phyloP scores from a whole-genome alignment of 768 basidiomycete genomes.

The Leucosporidium scottii region DNA sequence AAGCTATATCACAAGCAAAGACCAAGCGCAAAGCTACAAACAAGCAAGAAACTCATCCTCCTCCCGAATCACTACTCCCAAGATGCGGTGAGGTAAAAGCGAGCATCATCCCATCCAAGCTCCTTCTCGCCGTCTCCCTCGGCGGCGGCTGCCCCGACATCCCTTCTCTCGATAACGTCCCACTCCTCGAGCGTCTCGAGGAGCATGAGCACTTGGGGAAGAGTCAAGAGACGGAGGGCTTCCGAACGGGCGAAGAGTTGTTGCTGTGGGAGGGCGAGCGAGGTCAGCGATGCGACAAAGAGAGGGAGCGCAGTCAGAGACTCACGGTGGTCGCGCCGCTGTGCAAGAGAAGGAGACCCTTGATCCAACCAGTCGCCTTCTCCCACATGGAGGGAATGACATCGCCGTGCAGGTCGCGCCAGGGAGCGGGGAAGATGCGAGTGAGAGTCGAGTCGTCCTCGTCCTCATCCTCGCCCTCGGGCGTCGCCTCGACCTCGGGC shows the following conservation, averaged over 20 bases:
- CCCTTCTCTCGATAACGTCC: background rate
- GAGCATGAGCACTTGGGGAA: background rate
- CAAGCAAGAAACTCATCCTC: too few species aligned
- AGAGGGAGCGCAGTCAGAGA: background rate
- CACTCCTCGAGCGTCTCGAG: background rate
- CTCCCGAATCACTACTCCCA: too few species aligned
- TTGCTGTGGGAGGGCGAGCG: background rate
- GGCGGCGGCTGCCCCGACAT: background rate
- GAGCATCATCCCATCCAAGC: too few species aligned
- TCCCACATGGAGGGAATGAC: slow-evolving; percentile 7
- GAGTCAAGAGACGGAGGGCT: background rate
- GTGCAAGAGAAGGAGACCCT: slow-evolving; percentile 8
- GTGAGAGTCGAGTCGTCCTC: background rate
- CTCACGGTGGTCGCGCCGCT: slow-evolving; percentile 2
- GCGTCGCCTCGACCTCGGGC: background rate
- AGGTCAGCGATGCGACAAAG: background rate
- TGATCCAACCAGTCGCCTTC: slow-evolving; percentile 7
- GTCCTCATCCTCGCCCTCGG: background rate
- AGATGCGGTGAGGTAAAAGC: too few species aligned
- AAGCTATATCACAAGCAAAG: too few species aligned
- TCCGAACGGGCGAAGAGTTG: background rate
- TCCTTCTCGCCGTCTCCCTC: too few species aligned
- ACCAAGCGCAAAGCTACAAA: too few species aligned
- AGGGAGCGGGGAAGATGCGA: slow-evolving; percentile 1
- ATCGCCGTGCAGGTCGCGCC: slow-evolving; percentile 11